Evolutionary conservation across 2,329 filamentous ascomycete species (phyloP).

Genomic region (Penicillium janthinellum): DNA sequence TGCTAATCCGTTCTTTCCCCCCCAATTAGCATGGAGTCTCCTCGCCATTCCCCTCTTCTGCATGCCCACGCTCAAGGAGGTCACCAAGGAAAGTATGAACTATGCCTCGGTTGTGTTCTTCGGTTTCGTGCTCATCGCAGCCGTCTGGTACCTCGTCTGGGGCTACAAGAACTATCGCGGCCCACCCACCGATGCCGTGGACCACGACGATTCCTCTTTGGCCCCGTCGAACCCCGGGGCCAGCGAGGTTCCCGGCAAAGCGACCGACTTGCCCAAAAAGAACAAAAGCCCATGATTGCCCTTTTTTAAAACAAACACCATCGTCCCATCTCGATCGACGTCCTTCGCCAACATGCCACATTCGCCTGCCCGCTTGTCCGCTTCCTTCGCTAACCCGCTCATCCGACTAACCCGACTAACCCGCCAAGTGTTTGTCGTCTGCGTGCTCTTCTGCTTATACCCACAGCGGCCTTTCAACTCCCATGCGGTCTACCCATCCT

Average conservation of each 20-base stretch:
- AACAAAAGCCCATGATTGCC: constrained; percentile 10
- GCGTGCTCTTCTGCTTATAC: not conserved
- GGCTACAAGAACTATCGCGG: constrained; percentile 60
- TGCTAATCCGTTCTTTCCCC: constrained; percentile 9
- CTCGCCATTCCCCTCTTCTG: constrained; percentile 73
- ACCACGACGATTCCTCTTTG: constrained; percentile 16
- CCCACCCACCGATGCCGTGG: constrained; percentile 33
- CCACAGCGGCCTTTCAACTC: not conserved
- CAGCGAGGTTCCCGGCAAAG: constrained; percentile 9
- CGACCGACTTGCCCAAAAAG: constrained; percentile 5
- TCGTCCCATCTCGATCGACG: not conserved
- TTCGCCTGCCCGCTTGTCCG: not conserved
- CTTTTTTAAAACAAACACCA: not conserved
- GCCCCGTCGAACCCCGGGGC: constrained; percentile 10
- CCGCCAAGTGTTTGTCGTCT: not conserved
- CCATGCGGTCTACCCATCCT: not conserved
- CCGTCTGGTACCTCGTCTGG: constrained; percentile 69
- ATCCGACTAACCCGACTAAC: not conserved
- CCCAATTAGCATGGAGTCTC: constrained; percentile 57
- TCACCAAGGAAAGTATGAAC: constrained; percentile 64
- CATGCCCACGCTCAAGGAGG: constrained; percentile 57
- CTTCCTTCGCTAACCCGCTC: not conserved
- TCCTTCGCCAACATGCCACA: not conserved
- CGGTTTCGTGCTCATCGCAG: constrained; percentile 62
- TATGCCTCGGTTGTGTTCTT: constrained; percentile 76